Evolutionary conservation across 2,329 filamentous ascomycete genomes (phyloP), one percentile per base, ranked within the genome.

Genomic region (Bipolaris bicolor): DNA sequence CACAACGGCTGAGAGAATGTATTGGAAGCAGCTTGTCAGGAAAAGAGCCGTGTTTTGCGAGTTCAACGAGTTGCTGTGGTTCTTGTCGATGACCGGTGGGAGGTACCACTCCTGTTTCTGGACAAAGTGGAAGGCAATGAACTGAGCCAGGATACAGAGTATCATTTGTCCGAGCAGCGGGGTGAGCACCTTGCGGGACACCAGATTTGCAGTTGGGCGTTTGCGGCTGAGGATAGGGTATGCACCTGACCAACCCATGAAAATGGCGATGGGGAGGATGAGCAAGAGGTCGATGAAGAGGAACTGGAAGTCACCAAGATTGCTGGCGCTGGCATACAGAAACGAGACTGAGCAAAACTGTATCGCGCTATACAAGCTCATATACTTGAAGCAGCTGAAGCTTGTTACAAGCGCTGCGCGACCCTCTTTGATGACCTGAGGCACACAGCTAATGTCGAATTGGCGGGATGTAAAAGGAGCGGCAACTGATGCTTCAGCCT

Each of bases 351-450:
- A 92, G 7, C 92, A 96, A 80, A 99, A 99, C 76, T 99, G 95
- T 64, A 99, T 99, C n/a, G 95, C 94, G 2, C 93, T 98, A 81
- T 99, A 99, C 64, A 99, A 79, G 68, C 91, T 96, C 96, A 99
- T 99, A 79, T 96, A 99, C 81, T 98, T 99, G 84, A 99, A 99
- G 80, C 95, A 99, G 80, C 91, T 96, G 80, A 99, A 99, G 77
- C 92, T 97, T 11, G 95, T 99, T n/a, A 98, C 93, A 33, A 99
- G 84, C 33, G 96, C 91, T 18, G 94, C 94, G 61, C 96, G 88
- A 18, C 95, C 95, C 81, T 99, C 95, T 64, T 92, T 77, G 62
- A 99, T 98, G 62, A 99, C 89, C 70, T 94, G 89, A 7, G 94
- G 90, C 4, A 99, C 94, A 75, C 95, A 99, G 11, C 90, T 90